These are phyloP conservation scores for Exophiala xenobiotica DNA, from an alignment of 2,329 filamentous ascomycete species.

Conservation along the genomic window DNA sequence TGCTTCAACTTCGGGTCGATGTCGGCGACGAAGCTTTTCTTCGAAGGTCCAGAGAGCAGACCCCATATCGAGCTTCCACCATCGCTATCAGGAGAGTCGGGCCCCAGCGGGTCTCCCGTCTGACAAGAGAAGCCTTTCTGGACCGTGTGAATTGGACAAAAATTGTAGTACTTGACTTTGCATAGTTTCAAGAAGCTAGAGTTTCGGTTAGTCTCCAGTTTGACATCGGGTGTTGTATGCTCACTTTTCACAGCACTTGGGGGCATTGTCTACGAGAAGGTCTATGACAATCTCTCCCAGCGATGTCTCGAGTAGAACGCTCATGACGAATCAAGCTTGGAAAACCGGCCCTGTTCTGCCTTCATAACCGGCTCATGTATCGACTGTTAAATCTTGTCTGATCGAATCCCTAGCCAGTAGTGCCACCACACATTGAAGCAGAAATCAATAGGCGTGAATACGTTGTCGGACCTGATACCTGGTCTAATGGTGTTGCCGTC, in stretches of 20 bases:
- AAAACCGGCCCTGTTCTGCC: neutral
- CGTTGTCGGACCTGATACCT: too few relatives aligned
- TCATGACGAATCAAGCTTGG: constrained; percentile 58
- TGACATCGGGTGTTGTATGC: constrained; percentile 39
- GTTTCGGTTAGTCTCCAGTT: constrained; percentile 31
- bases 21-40: constrained; percentile 78
- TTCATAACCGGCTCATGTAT: neutral
- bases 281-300: constrained; percentile 94
- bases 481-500: too few relatives aligned
- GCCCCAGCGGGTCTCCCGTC: constrained; percentile 89
- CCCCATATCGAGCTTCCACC: constrained; percentile 95
- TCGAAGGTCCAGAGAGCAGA: constrained; percentile 65
- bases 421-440: too few relatives aligned
- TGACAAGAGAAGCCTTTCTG: constrained; percentile 97
- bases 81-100: constrained; percentile 79
- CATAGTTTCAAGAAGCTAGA: constrained; percentile 93
- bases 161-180: constrained; percentile 99
- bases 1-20: constrained; percentile 88
- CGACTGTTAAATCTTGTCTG: too few relatives aligned
- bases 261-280: constrained; percentile 81
- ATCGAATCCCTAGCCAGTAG: too few relatives aligned
- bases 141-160: constrained; percentile 84
- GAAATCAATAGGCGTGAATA: too few relatives aligned
- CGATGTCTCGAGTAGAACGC: constrained; percentile 88
- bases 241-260: constrained; percentile 92